A percentile compares a stretch with the other conserved stretches of the same genome.
Conservation (phyloP, 2,329 filamentous ascomycete species). For the Sclerotiophoma versabilis region DNA sequence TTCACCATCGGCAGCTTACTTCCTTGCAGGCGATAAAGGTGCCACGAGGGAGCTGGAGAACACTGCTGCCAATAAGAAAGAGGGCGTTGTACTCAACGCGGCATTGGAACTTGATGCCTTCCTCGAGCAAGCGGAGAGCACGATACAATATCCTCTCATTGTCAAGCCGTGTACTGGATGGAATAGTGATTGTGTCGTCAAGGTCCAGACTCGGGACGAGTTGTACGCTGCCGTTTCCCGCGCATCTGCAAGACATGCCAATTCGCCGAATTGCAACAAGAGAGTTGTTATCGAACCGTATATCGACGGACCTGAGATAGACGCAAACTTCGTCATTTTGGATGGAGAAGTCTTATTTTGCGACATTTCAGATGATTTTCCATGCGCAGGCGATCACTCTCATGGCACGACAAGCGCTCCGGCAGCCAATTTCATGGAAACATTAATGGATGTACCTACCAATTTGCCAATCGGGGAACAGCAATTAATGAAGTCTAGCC, state of each 20-base stretch:
- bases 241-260: constrained; percentile 18
- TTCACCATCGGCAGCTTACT: no score
- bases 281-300: constrained; percentile 38
- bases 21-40: no score
- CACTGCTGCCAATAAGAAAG: no score
- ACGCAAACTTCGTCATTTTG: constrained; percentile 24
- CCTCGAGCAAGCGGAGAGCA: no score
- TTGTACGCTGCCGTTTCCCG: constrained; percentile 31
- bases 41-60: no score
- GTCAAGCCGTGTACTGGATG: constrained; percentile 50
- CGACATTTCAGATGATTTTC: constrained; percentile 24
- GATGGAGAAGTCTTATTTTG: constrained; percentile 24
- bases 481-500: not conserved
- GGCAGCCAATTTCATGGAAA: constrained; percentile 19
- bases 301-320: constrained; percentile 25
- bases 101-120: no score
- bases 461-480: constrained; percentile 13
- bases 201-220: constrained; percentile 34
- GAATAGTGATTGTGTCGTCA: constrained; percentile 44
- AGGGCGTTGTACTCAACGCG: no score
- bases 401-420: constrained; percentile 1
- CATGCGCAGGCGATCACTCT: no score
- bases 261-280: no score
- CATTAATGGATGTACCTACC: constrained; percentile 8
- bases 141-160: constrained; percentile 32